Conservation (phyloP, 1,139 yeast genomes). For the Blastobotrys capitulatus region DNA sequence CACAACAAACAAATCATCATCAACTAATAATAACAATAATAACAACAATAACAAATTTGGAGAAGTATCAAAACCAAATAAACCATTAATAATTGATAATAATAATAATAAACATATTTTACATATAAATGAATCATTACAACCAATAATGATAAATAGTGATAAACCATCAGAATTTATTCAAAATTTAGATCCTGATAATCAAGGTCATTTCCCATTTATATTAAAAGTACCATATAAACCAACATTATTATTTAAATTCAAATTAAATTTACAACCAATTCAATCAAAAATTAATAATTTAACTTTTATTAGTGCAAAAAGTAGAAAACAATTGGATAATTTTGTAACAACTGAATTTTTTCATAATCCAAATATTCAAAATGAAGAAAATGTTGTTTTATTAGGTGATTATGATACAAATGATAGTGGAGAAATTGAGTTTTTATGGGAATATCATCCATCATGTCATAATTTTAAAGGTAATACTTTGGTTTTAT, state of each 20-base stretch:
- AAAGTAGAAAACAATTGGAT: conserved; percentile 29
- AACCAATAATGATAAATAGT: conserved; percentile 1
- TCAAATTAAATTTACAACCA: conserved; percentile 17
- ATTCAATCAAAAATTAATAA: conserved; percentile 17
- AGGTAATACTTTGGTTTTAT: conserved; percentile 25
- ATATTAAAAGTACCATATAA: conserved; percentile 22
- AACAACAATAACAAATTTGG: background rate
- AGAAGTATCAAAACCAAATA: background rate
- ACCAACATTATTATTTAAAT: conserved; percentile 16
- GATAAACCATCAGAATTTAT: conserved; percentile 16
- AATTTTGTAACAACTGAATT: conserved; percentile 34
- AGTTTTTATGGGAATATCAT: conserved; percentile 32
- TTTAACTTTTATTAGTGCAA: conserved; percentile 34
- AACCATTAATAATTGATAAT: background rate
- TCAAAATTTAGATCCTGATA: conserved; percentile 13
- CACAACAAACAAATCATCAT: background rate
- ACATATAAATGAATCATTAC: conserved; percentile 5
- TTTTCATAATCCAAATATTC: conserved; percentile 38
- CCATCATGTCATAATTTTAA: conserved; percentile 14
- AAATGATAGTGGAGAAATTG: conserved; percentile 15
- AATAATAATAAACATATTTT: background rate
- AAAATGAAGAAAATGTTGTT: conserved; percentile 36
- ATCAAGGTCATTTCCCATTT: conserved; percentile 13
- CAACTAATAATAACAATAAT: background rate
- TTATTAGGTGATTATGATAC: conserved; percentile 33